A percentile compares a stretch with the other conserved stretches of the same genome.
These are phyloP conservation scores for Colletotrichum falcatum DNA, from an alignment of 2,329 filamentous ascomycete species.

Conservation along the genomic window DNA sequence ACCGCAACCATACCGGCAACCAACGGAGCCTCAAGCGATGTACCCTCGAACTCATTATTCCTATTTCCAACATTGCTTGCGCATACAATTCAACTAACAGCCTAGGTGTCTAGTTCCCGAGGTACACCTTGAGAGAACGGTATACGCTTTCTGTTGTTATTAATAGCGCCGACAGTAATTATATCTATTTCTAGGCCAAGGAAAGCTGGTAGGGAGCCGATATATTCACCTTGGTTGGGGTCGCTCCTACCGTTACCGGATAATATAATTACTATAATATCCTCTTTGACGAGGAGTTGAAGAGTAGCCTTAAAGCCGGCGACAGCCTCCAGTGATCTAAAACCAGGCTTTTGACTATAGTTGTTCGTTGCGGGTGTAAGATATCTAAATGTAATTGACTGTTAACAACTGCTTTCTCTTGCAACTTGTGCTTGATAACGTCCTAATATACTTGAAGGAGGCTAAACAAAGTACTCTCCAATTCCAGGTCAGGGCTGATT, in stretches of 20 bases:
- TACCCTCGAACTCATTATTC: not conserved
- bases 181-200: not conserved
- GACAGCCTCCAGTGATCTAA: not conserved
- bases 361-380: not conserved
- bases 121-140: not conserved
- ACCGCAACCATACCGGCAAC: not conserved
- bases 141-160: not conserved
- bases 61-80: not conserved
- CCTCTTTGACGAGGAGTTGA: not conserved
- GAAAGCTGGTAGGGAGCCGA: not conserved
- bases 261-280: not conserved
- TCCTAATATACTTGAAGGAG: not conserved
- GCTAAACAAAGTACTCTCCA: not conserved
- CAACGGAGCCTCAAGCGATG: not conserved
- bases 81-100: not conserved
- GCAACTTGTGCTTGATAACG: not conserved
- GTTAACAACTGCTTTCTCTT: not conserved
- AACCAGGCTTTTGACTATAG: not conserved
- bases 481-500: rapidly evolving
- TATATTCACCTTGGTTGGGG: not conserved
- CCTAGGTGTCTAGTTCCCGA: not conserved
- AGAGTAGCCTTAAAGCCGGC: not conserved
- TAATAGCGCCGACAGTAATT: not conserved
- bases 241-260: not conserved
- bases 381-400: not conserved